Base-by-base conservation (phyloP, 768 basidiomycete species). In the Mycena olivaceomarginata region DNA sequence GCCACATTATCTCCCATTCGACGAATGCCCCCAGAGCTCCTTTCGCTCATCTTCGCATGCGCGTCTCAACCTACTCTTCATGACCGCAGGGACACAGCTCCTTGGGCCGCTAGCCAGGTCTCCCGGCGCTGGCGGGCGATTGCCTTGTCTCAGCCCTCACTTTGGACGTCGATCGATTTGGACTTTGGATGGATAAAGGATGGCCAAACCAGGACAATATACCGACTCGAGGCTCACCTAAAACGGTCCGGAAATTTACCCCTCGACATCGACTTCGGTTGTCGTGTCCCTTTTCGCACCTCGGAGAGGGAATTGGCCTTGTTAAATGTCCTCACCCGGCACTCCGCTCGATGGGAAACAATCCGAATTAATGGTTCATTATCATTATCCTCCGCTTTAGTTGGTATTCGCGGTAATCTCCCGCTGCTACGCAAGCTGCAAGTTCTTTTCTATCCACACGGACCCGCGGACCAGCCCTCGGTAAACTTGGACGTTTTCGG, bases 1-100 rank as follows among this genome's bases (percentile, higher is more conserved):
- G 65, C 46, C 31, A 25, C 65, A 13, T n/a, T 76, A 20, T 76
- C 75, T 16, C 74, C 69, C 10, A 68, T 75, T 48, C 63, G 74
- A 20, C 64, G 59, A 4, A 70, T 76, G 65, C 75, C 75, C 4
- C 12, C 69, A 53, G 75, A 76, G 22, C 57, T 76, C 43, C 45
- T 76, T 6, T 71, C 70, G 1, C 66, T 72, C 37, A 64, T 76
- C 4, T 72, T 76, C 66, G 20, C 9, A 0, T 67, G 53, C 40
- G 45, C 75, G 11, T 25, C 20, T 41, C n/a, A 18, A 31, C 3
- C 31, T 31, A 10, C 60, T 11, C n/a, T 7, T 48, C 13, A n/a
- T 20, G 11, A 31, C 11, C n/a, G 8, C 15, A n/a, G 12, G 18
- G 22, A 20, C 20, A 57, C 65, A 20, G 70, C 46, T 40, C 70